A percentile compares a stretch with the other conserved stretches of the same genome.
Evolutionary conservation across 1,284 basidiomycete species (phyloP).

Genomic region (Schizophyllum commune): DNA sequence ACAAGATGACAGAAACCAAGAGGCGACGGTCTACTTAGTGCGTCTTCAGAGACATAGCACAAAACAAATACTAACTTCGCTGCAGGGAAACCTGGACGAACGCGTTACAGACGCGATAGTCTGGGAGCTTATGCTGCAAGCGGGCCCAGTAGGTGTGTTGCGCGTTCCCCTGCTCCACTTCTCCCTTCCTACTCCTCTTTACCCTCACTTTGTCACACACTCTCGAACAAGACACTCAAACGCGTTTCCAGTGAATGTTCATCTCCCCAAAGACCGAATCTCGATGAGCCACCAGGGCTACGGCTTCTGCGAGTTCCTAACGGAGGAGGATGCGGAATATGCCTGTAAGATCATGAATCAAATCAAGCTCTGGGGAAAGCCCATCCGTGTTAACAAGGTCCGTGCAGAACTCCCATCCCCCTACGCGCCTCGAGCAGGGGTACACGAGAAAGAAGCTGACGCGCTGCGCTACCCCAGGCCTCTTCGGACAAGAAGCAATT

Average conservation of each 20-base stretch:
- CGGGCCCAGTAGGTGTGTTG: conserved; percentile 86
- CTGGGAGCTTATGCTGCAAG: conserved; percentile 99
- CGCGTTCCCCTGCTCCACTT: background rate
- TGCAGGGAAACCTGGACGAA: conserved; percentile 93
- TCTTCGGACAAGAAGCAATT: conserved; percentile 97
- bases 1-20: conserved; percentile 90
- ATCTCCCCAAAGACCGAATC: conserved; percentile 98
- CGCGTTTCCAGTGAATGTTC: conserved; percentile 75
- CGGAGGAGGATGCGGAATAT: conserved; percentile 97
- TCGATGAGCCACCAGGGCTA: conserved; percentile 98
- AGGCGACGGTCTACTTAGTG: conserved; percentile 91
- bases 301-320: conserved; percentile 98
- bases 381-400: conserved; percentile 97
- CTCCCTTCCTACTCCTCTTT: conserved; percentile 2
- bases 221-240: background rate
- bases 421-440: conserved; percentile 1
- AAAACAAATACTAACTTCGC: background rate
- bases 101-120: conserved; percentile 89
- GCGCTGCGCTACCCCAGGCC: conserved; percentile 39
- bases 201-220: background rate
- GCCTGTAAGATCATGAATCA: conserved; percentile 99
- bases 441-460: conserved; percentile 1
- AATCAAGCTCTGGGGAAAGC: conserved; percentile 98
- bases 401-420: conserved; percentile 25
- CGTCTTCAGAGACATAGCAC: conserved; percentile 16